Base-by-base conservation (phyloP, 1,284 basidiomycete species). In the Golubevia sp. region DNA sequence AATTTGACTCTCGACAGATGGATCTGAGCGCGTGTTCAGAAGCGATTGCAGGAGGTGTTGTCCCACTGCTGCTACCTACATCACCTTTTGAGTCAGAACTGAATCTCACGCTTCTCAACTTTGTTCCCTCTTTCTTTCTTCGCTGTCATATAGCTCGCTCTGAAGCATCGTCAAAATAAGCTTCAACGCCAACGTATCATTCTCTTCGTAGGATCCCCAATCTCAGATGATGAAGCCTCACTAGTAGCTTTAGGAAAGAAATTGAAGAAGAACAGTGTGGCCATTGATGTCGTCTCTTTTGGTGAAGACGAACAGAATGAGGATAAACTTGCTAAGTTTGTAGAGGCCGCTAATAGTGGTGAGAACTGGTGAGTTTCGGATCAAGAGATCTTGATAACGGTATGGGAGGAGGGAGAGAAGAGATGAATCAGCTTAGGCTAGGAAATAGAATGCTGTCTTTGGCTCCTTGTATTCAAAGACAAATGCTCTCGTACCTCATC, bases 111-210 rank as follows among this genome's bases (percentile, higher is more conserved):
- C 30, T 11, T 34, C 30, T 34, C 30, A 5, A 3, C 11, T 11
- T 34, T 11, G 4, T 11, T 34, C 11, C 30, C 4, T 34, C 30
- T 34, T 34, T 11, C 30, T 34, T 48, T 57, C 30, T 67, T 66
- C 30, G 5, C 64, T n/a, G n/a, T n/a, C n/a, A n/a, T n/a, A n/a
- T n/a, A 83, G 83, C 90, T 99, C 54, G 95, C 97, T 0, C 88
- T 99, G 65, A 99, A 99, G 85, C 96, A 99, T 84, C 88, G 97
- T 64, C 93, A 96, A 85, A 97, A 99, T 88, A 99, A 99, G 89
- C 97, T 94, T 79, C 91, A 97, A 58, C 90, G 94, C 26, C 96
- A 99, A 81, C 89, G 96, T 50, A 92, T 98, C 73, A 89, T 99
- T 75, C 91, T 93, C 52, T 97, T 99, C 76, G 90, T 96, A 62